phyloP scores from a whole-genome alignment of 768 basidiomycete genomes.

The Tylopilus vinaceipallidus region DNA sequence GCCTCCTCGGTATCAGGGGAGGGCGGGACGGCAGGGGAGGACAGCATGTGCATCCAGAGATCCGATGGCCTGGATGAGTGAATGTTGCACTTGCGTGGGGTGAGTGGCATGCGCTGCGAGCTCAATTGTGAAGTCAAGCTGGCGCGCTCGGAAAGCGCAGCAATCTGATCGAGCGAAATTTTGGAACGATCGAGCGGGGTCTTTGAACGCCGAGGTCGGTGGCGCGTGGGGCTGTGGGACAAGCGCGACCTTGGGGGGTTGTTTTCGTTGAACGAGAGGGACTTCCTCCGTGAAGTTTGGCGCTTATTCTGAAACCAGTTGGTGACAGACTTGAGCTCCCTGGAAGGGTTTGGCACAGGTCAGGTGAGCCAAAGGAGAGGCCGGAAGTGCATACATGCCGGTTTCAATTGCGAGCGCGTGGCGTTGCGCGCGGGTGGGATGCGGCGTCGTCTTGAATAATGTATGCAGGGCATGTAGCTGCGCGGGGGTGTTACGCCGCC shows the following conservation, averaged over 20 bases:
- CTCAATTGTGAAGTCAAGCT: conserved; percentile 11
- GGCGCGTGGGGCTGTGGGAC: conserved; percentile 5
- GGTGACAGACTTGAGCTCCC: conserved; percentile 68
- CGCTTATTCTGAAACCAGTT: conserved; percentile 86
- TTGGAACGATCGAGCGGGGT: conserved; percentile 23
- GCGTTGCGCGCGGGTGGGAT: conserved; percentile 44
- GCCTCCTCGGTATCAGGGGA: conserved; percentile 24
- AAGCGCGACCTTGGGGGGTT: conserved; percentile 4
- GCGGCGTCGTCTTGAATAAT: conserved; percentile 36
- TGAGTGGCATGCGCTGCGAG: conserved; percentile 19
- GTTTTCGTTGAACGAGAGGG: conserved; percentile 24
- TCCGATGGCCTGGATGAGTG: conserved; percentile 17
- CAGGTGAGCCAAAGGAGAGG: background rate
- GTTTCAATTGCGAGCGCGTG: conserved; percentile 37
- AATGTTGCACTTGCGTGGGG: conserved; percentile 26
- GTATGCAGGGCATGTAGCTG: conserved; percentile 37
- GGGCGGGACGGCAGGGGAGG: conserved; percentile 24
- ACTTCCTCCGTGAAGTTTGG: conserved; percentile 41
- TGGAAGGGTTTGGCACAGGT: conserved; percentile 23
- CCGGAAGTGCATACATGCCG: conserved; percentile 37
- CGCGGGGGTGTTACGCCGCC: conserved; percentile 31
- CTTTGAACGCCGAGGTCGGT: conserved; percentile 6
- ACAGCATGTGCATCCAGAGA: conserved; percentile 31
- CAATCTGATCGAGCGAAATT: conserved; percentile 33
- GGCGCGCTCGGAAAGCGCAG: conserved; percentile 30